Evolutionary conservation across 2,329 filamentous ascomycete species (phyloP), one percentile per base, ranked within the genome.

Genomic region (Cadophora luteo-olivacea): DNA sequence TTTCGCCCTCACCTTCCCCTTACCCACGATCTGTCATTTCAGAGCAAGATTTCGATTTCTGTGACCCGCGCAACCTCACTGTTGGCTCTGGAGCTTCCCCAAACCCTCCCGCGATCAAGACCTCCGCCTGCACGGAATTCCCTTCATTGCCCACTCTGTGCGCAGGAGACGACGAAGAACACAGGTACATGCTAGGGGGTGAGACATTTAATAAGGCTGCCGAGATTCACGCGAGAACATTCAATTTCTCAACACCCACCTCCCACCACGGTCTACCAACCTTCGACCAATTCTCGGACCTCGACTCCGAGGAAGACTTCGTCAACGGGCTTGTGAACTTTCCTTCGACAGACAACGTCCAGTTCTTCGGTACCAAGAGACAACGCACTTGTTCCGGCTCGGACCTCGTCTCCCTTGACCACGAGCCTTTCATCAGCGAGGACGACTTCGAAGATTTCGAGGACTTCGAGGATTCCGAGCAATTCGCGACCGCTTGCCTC

Each of bases 261-360:
- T 82, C 84, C 73, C 82, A 85, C 71, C 81, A 86, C 82, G 87
- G 87, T 29, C 85, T 96, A 36, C 90, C 92, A 32, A 84, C 86
- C 9, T 97, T 97, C 74, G 92, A 97, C 79, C 92, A 93, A 73
- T 88, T 97, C 73, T 96, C 94, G 29, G 94, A 97, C 76, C 86
- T 97, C 67, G 94, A 97, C 79, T 94, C 92, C 0, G 94, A 97
- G 76, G 93, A 97, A 85, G 93, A 96, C 78, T 93, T 97, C 76
- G 86, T 89, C 75, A 90, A 88, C 78, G 86, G 87, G 66, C 86
- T 97, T 9, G 89, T 93, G 72, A 89, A 92, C 77, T 91, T 94
- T 73, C 84, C 87, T 70, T 79, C 84, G 24, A 81, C 83, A 49
- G 82, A 85, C 61, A 89, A 90, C 79, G 82, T 87, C 14, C 82